Evolutionary conservation across 2,329 filamentous ascomycete genomes (phyloP).

Genomic region (Kalmusia sp.): DNA sequence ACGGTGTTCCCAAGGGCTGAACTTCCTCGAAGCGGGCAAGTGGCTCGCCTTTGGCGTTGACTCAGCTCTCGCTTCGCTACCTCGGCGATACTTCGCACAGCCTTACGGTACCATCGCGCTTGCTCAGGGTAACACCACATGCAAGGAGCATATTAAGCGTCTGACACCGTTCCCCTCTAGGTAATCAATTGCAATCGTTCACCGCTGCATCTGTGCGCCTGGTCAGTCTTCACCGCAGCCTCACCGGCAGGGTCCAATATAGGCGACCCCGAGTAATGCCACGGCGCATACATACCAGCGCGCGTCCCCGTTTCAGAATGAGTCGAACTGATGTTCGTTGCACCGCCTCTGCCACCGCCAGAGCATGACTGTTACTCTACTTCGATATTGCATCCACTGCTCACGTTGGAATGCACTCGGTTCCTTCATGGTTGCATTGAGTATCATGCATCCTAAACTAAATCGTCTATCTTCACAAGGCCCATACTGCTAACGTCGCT

Average conservation of each 20-base stretch:
- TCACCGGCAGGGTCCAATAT: conserved; percentile 16
- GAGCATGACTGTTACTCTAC: background rate
- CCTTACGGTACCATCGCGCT: conserved; percentile 26
- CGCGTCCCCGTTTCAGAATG: background rate
- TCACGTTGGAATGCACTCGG: too few relatives aligned
- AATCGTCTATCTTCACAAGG: too few relatives aligned
- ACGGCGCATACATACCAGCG: conserved; percentile 1
- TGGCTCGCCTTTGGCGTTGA: conserved; percentile 9
- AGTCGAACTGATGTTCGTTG: conserved; percentile 5
- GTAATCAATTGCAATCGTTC: conserved; percentile 10
- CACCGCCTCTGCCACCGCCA: conserved; percentile 4
- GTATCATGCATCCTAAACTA: too few relatives aligned
- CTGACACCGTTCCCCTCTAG: conserved; percentile 19
- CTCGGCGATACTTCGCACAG: conserved; percentile 22
- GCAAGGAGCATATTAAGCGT: conserved; percentile 17
- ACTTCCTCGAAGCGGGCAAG: conserved; percentile 19
- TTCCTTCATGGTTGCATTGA: too few relatives aligned
- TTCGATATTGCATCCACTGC: too few relatives aligned
- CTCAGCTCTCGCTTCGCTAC: conserved; percentile 27
- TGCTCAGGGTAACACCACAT: conserved; percentile 15
- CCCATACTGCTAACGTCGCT: too few relatives aligned
- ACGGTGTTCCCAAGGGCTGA: conserved; percentile 20
- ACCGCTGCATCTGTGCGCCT: conserved; percentile 29
- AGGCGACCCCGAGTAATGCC: background rate
- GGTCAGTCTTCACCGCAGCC: conserved; percentile 17